These are phyloP conservation scores for Penicillium sclerotiorum DNA, from an alignment of 2,329 filamentous ascomycete species.

Conservation along the genomic window DNA sequence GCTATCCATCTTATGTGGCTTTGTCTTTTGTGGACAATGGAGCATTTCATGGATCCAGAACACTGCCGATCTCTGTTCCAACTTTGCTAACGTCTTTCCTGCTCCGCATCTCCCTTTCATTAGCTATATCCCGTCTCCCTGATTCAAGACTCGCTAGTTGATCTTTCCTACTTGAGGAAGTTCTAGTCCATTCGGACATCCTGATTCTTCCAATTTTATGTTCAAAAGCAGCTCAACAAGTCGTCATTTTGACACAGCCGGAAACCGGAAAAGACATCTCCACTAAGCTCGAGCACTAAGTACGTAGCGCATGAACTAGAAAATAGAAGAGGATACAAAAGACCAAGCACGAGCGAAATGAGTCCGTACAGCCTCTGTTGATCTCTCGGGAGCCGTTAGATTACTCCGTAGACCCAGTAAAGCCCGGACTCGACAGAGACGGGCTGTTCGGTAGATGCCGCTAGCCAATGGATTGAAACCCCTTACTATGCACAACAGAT, in stretches of 20 bases:
- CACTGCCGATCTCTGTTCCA: constrained; percentile 3
- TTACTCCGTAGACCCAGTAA: constrained; percentile 8
- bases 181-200: too few relatives aligned
- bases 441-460: constrained; percentile 4
- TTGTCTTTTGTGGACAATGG: neutral
- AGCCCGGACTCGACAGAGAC: neutral
- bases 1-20: neutral
- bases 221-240: too few relatives aligned
- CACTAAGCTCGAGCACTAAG: neutral
- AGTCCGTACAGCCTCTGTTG: neutral
- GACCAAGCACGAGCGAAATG: neutral
- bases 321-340: neutral
- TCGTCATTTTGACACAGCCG: neutral
- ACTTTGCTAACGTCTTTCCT: neutral
- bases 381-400: neutral
- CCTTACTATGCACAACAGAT: constrained; percentile 13
- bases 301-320: neutral
- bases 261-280: neutral
- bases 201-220: too few relatives aligned
- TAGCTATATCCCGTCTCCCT: neutral
- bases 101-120: neutral
- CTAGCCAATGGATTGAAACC: constrained; percentile 13
- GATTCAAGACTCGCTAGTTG: too few relatives aligned
- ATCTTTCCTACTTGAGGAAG: too few relatives aligned
- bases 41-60: neutral